Conservation (phyloP, 257 asterid genomes). For the Mentha longifolia region DNA sequence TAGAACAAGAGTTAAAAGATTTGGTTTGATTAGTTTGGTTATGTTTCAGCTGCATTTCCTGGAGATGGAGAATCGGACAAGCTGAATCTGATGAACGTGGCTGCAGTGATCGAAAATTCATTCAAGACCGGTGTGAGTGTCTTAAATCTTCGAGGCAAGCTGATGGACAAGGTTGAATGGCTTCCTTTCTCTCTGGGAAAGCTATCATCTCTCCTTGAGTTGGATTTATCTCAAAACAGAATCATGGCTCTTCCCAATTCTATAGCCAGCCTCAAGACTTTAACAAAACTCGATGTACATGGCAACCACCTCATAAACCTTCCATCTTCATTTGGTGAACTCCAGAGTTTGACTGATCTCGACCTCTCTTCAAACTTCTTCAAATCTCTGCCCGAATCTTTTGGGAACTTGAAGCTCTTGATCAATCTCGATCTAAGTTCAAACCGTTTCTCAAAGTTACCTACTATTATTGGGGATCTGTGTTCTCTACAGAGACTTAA, state of each 20-base stretch:
- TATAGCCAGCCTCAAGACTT: constrained; percentile 52
- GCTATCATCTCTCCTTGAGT: constrained; percentile 53
- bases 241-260: constrained; percentile 84
- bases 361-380: constrained; percentile 65
- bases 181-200: constrained; percentile 83
- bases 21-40: constrained; percentile 26
- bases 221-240: constrained; percentile 65
- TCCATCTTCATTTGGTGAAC: constrained; percentile 74
- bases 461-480: constrained; percentile 59
- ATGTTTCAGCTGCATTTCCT: constrained; percentile 34
- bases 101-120: constrained; percentile 59
- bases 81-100: constrained; percentile 60
- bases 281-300: constrained; percentile 61
- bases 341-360: constrained; percentile 57
- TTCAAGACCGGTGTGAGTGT: constrained; percentile 50
- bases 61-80: constrained; percentile 49
- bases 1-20: neutral
- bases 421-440: constrained; percentile 70
- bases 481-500: constrained; percentile 59
- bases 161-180: constrained; percentile 86
- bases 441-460: constrained; percentile 60
- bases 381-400: constrained; percentile 75
- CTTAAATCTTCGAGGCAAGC: constrained; percentile 68
- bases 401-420: constrained; percentile 58
- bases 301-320: constrained; percentile 85